Conservation (phyloP, 2,329 filamentous ascomycete species). For the Ophiocordyceps sinensis region DNA sequence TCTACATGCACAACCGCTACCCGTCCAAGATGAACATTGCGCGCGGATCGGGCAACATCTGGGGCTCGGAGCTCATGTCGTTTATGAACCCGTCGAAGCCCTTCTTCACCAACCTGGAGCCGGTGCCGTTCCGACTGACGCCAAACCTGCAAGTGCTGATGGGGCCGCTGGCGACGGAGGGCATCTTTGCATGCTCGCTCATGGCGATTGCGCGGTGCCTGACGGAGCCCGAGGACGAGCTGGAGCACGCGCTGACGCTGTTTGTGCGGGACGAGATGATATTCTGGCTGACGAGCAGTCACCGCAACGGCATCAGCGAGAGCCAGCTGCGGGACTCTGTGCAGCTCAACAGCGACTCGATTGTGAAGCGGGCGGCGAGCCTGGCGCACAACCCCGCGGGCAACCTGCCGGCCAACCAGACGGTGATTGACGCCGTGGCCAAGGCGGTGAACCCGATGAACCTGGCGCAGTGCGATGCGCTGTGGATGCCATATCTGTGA, state of each 20-base stretch:
- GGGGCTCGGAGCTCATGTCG: slow-evolving; percentile 89
- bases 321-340: slow-evolving; percentile 65
- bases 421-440: slow-evolving; percentile 87
- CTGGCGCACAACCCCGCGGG: slow-evolving; percentile 65
- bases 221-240: slow-evolving; percentile 74
- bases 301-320: slow-evolving; percentile 43
- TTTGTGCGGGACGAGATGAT: slow-evolving; percentile 98
- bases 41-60: slow-evolving; percentile 77
- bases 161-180: slow-evolving; percentile 89
- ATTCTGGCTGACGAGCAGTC: slow-evolving; percentile 79
- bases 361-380: slow-evolving; percentile 80
- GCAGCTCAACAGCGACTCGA: slow-evolving; percentile 73
- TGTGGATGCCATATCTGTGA: slow-evolving; percentile 96
- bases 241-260: slow-evolving; percentile 88
- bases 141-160: slow-evolving; percentile 93
- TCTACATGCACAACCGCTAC: slow-evolving; percentile 93
- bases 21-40: slow-evolving; percentile 93
- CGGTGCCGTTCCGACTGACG: slow-evolving; percentile 92
- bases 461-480: slow-evolving; percentile 71
- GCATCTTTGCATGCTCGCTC: slow-evolving; percentile 85
- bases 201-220: slow-evolving; percentile 95
- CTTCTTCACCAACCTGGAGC: slow-evolving; percentile 87
- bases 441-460: slow-evolving; percentile 86
- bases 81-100: slow-evolving; percentile 74
- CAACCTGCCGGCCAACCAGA: slow-evolving; percentile 89